Evolutionary conservation across 2,329 filamentous ascomycete species (phyloP), one percentile per base, ranked within the genome.

Genomic region (Pseudocercospora crystallina): DNA sequence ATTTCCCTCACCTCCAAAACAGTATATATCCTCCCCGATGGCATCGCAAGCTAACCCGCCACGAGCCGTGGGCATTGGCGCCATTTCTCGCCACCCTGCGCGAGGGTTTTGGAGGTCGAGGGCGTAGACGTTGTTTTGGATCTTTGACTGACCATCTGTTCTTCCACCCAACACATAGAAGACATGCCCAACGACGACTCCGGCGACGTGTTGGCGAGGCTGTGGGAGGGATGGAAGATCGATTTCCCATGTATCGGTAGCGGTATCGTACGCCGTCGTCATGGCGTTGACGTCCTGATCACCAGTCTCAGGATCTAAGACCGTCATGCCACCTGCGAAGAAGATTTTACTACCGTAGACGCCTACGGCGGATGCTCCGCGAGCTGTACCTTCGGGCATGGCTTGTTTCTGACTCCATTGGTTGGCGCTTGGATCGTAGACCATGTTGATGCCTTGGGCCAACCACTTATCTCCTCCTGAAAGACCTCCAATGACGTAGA

Each of bases 301-400:
- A 1, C 30, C 47, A 13, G 37, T 17, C 8, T 32, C 30, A n/a
- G 43, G 20, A 32, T 43, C 39, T 0, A 52, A 38, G 11, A 15
- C n/a, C 2, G 44, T 52, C 49, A 47, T 47, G 5, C 49, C 49
- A 4, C 49, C 49, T n/a, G 49, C 49, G 13, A 52, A 40, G 35
- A 47, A 52, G 33, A 52, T 48, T 10, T 30, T 52, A 12, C 11
- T 44, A 3, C 40, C 39, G 11, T 48, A 43, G 1, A 48, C 44
- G 29, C 49, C 49, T 2, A 52, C 49, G 5, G 49, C 49, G 31
- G 39, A 52, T 2, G 49, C 43, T 29, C 49, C 49, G 3, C 49
- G 49, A 8, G 44, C 39, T 10, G 44, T 52, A 2, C 49, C 49
- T 35, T 17, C 26, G 2, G 49, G 49, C 34, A 47, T 20, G 13